Base-by-base conservation (phyloP, 495 filamentous ascomycete species). In the Talaromyces wortmannii region DNA sequence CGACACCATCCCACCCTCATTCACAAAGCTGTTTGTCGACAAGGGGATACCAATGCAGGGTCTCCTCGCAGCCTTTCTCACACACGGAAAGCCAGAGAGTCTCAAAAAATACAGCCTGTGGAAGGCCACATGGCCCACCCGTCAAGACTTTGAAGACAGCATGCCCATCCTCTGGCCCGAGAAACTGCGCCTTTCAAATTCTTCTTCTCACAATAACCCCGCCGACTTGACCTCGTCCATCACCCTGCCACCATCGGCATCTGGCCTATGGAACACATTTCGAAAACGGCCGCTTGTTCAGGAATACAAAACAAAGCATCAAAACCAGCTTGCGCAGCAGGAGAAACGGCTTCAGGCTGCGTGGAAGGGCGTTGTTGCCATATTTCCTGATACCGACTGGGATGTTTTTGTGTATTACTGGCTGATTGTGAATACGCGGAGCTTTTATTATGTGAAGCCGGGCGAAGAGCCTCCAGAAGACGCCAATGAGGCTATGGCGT, bases 341-440 rank as follows among this genome's bases (percentile, higher is more conserved):
- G 67, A 78, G 48, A 56, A 67, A 30, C 89, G 89, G 55, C 68
- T 95, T 44, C 62, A 67, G n/a, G 63, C 63, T 7, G 88, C 91
- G 57, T 89, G 83, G 79, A 61, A 69, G 0, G 67, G 67, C 31
- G 80, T 86, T 2, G 63, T 67, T 11, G 55, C 67, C 17, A 76
- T 80, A 0, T 84, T 83, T 50, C 80, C 80, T 2, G 60, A 73
- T 12, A 69, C 83, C 2, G 61, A 76, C 8, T 76, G 78, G 59
- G 70, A 77, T 1, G 61, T 65, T 7, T 92, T 86, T 66, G 73
- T 76, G 4, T 87, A 92, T 66, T 70, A 82, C 57, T 96, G 91
- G 91, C 75, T 87, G 12, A 80, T 90, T 52, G 83, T 92, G 46
- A 95, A 95, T 61, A 91, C 90, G 3, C 80, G 91, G 50, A 87